A percentile compares a stretch with the other conserved stretches of the same genome.
Evolutionary conservation across 2,329 filamentous ascomycete species (phyloP).

Genomic region (Aureobasidium lini): DNA sequence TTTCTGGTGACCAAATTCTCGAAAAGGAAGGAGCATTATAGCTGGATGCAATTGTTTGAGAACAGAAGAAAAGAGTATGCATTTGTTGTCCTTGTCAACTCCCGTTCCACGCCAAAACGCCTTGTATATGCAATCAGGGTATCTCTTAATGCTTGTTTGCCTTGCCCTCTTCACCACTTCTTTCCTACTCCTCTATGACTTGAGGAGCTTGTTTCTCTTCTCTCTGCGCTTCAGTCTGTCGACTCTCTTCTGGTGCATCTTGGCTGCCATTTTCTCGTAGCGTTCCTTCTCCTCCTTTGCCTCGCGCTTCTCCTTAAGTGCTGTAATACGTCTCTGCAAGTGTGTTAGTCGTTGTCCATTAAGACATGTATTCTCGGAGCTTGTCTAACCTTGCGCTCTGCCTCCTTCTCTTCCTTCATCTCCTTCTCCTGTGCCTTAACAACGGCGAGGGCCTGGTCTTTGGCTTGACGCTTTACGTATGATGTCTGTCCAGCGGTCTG

Average conservation of each 20-base stretch:
- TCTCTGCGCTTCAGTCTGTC: slow-evolving; percentile 90
- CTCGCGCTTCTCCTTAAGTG: slow-evolving; percentile 75
- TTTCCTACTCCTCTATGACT: slow-evolving; percentile 22
- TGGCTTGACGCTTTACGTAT: slow-evolving; percentile 67
- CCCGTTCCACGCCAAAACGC: slow-evolving; percentile 7
- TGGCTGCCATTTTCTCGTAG: slow-evolving; percentile 90
- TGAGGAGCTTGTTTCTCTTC: slow-evolving; percentile 81
- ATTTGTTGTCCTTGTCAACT: neutral
- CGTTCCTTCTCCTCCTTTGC: slow-evolving; percentile 90
- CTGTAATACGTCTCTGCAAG: slow-evolving; percentile 62
- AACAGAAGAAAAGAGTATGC: neutral
- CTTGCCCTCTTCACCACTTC: slow-evolving; percentile 15
- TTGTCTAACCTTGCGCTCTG: slow-evolving; percentile 65
- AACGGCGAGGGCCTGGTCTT: slow-evolving; percentile 62
- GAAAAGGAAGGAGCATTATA: neutral
- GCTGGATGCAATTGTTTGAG: neutral
- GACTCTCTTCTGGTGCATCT: slow-evolving; percentile 94
- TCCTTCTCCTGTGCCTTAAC: slow-evolving; percentile 91
- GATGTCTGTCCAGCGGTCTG: slow-evolving; percentile 69
- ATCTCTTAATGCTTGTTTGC: slow-evolving; percentile 3
- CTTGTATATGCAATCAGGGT: slow-evolving; percentile 7
- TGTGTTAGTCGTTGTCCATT: slow-evolving; percentile 16
- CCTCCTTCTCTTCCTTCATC: slow-evolving; percentile 91
- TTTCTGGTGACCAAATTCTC: neutral
- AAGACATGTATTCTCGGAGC: neutral